Conservation (phyloP, 257 asterid species). For the Anisodus acutangulus region DNA sequence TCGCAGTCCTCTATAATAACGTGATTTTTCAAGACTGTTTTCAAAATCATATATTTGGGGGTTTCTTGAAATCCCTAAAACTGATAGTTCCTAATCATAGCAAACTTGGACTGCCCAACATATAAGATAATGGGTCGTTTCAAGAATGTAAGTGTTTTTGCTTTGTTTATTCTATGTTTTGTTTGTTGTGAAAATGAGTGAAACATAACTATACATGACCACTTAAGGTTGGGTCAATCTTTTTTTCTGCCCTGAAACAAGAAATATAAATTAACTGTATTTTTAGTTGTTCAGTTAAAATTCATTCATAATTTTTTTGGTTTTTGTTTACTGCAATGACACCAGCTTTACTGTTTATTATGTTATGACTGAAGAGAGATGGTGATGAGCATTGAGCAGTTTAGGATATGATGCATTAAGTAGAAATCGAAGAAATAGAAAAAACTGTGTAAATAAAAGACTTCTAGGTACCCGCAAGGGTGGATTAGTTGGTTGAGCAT, state of each 20-base stretch:
- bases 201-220: too few relatives aligned
- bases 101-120: not conserved
- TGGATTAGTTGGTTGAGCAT: too few relatives aligned
- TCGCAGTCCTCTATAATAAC: not conserved
- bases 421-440: not conserved
- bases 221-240: too few relatives aligned
- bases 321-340: too few relatives aligned
- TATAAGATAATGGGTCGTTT: slow-evolving; percentile 16
- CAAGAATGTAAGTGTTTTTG: not conserved
- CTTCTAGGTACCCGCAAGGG: not conserved
- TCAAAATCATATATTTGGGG: not conserved
- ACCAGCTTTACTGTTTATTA: not conserved
- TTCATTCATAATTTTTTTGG: too few relatives aligned
- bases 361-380: not conserved
- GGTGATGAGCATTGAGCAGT: not conserved
- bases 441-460: not conserved
- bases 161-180: not conserved
- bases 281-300: not conserved
- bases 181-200: not conserved
- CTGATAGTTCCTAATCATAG: not conserved
- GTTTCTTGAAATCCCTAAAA: not conserved
- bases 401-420: not conserved
- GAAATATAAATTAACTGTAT: not conserved
- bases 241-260: too few relatives aligned
- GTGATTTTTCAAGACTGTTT: too few relatives aligned